A percentile compares a stretch with the other conserved stretches of the same genome.
Conservation (phyloP, 495 filamentous ascomycete species). For the Parathielavia hyrcaniae region DNA sequence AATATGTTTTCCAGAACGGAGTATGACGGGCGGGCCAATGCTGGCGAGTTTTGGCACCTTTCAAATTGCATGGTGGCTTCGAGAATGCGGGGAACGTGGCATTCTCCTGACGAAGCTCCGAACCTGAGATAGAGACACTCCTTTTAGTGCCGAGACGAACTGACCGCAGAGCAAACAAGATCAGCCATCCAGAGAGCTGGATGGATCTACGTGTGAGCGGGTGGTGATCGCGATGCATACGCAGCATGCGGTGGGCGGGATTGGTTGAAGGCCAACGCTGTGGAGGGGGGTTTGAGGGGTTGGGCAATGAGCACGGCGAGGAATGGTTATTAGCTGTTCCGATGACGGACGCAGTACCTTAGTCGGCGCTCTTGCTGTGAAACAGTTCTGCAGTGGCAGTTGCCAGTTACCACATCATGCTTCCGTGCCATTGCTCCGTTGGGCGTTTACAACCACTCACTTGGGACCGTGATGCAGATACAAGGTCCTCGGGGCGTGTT, state of each 20-base stretch:
- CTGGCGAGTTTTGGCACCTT: not conserved
- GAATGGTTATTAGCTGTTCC: not conserved
- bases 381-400: not conserved
- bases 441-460: conserved; percentile 23
- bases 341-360: conserved; percentile 15
- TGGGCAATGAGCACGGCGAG: not conserved
- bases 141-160: not conserved
- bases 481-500: not conserved
- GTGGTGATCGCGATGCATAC: not conserved
- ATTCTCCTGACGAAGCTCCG: not conserved
- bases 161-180: too few species aligned
- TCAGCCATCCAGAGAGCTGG: not conserved
- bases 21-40: conserved; percentile 5
- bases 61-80: not conserved
- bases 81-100: conserved; percentile 12
- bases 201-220: conserved; percentile 1
- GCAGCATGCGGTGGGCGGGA: too few species aligned
- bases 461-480: conserved; percentile 25
- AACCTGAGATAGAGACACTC: not conserved
- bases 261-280: too few species aligned
- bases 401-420: not conserved
- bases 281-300: not conserved
- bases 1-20: conserved; percentile 40
- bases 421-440: not conserved
- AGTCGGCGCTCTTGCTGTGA: not conserved